A percentile compares a stretch with the other conserved stretches of the same genome.
Evolutionary conservation across 164 flowering plant genomes (phyloP).

Genomic region (Kingdonia uniflora): DNA sequence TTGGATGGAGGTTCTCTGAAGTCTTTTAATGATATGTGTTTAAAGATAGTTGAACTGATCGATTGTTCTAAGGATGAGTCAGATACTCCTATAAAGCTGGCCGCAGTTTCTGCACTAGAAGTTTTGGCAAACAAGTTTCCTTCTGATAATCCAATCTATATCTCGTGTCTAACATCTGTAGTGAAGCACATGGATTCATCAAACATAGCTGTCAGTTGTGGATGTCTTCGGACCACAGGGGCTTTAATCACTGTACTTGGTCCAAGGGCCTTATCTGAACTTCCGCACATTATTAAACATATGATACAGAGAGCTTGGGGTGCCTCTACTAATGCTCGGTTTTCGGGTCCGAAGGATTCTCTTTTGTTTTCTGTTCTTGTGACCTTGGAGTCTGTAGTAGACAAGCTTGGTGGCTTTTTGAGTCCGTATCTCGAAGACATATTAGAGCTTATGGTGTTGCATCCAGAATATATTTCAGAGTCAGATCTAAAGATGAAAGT

Average conservation of each 20-base stretch:
- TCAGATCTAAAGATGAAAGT: constrained; percentile 40
- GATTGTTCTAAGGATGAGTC: constrained; percentile 30
- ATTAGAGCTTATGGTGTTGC: constrained; percentile 46
- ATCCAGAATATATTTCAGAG: constrained; percentile 34
- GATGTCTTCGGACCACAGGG: constrained; percentile 61
- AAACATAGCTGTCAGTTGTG: constrained; percentile 38
- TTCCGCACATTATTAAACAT: constrained; percentile 55
- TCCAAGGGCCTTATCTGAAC: constrained; percentile 57
- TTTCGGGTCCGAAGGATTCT: constrained; percentile 27
- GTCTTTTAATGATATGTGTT: constrained; percentile 41
- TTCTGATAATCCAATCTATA: constrained; percentile 29
- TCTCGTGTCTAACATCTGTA: constrained; percentile 49
- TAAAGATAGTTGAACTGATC: constrained; percentile 42
- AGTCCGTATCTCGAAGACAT: constrained; percentile 79
- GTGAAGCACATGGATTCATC: constrained; percentile 31
- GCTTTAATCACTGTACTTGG: constrained; percentile 76
- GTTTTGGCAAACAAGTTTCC: constrained; percentile 51
- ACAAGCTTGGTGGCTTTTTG: constrained; percentile 76
- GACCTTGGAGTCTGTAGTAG: constrained; percentile 58
- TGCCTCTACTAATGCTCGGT: constrained; percentile 6
- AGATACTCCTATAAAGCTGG: constrained; percentile 35
- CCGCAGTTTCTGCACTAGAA: constrained; percentile 71
- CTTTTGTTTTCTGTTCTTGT: constrained; percentile 39
- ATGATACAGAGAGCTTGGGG: constrained; percentile 27
- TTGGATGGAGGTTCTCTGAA: constrained; percentile 37